Base-by-base conservation (phyloP, 352 stramenopile genomes). In the Peronospora belbahrii region DNA sequence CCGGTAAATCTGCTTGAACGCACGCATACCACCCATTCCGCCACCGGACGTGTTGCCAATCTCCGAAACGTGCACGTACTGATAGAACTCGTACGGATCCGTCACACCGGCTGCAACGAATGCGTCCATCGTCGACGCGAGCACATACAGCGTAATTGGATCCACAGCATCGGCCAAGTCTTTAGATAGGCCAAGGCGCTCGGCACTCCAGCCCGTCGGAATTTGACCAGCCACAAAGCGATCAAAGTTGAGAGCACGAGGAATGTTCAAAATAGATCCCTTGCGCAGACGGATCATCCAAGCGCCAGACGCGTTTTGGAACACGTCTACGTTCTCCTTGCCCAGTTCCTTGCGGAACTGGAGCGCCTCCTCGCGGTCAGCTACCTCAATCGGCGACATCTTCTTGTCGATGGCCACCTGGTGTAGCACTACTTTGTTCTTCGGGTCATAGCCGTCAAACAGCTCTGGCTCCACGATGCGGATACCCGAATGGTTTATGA, bases 71-170 rank as follows among this genome's bases (percentile, higher is more conserved):
- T 95, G 84, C 10, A 94, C 78, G 56, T 95, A 94, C 59, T 93
- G 70, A 65, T 95, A 95, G 43, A 95, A 89, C 67, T 95, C 83
- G 59, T 95, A 95, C 41, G 84, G 84, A 35, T 95, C 83, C 2
- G 81, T 91, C 52, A 95, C 56, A 57, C 84, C 83, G 6, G 76
- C 73, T 3, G 60, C 50, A 9, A 94, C 68, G n/a, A 95, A 77
- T 4, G 84, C 67, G 23, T 95, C 84, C 58, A 88, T 83, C 0
- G 82, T 91, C 0, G 82, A 85, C 8, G 65, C 69, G 2, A 94
- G 44, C 9, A 67, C 70, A 50, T 81, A 94, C 24, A 95, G 47
- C 11, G 83, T 91, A 19, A 88, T 67, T 2, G 76, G 83, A 35
- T 94, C 84, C 0, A 95, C 67, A 3, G 79, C 71, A 8, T 85